Evolutionary conservation across 306 rosid genomes (phyloP), one percentile per base, ranked within the genome.

Genomic region (Vigna trinervia): DNA sequence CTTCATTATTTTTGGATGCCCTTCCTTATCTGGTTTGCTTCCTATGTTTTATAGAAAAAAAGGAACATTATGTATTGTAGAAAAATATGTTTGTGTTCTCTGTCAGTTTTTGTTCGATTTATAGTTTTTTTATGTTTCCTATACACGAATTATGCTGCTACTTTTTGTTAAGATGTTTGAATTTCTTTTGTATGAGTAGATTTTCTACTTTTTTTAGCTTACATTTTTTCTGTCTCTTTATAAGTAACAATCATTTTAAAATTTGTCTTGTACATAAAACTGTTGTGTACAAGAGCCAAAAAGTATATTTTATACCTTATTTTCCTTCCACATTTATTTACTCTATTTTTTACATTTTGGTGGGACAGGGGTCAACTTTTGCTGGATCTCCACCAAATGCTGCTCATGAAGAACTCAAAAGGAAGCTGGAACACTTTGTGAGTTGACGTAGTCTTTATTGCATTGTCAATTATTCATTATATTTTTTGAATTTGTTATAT

Each of bases 391-490:
- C 84, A 10, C 80, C 56, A 59, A 63, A 54, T 15, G 86, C 43
- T 22, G 86, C 52, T 6, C 78, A 80, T 65, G 91, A 63, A 70
- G 94, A 85, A 14, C 85, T 93, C 39, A 85, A 43, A 86, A 83
- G 88, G 90, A 91, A 89, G 73, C 88, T 91, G 20, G 95, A 89
- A 60, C 85, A 77, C 75, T 84, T 93, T 69, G 97, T 93, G 82
- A 93, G 98, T 86, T 51, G 66, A 73, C 60, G 39, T 13, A 9
- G 34, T 65, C 63, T 51, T 38, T 54, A 75, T 53, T 70, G 14
- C 38, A 46, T 82, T 26, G 46, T 17, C 57, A 34, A 0, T 54
- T 28, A 5, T 58, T 10, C 75, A 50, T 62, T 26, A 0, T 12
- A 34, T n/a, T 69, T 60, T 82, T 69, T 13, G 23, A 54, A 79